These are phyloP conservation scores for Phellopilus nigrolimitatus DNA, from an alignment of 1,284 basidiomycete genomes.

Conservation along the genomic window DNA sequence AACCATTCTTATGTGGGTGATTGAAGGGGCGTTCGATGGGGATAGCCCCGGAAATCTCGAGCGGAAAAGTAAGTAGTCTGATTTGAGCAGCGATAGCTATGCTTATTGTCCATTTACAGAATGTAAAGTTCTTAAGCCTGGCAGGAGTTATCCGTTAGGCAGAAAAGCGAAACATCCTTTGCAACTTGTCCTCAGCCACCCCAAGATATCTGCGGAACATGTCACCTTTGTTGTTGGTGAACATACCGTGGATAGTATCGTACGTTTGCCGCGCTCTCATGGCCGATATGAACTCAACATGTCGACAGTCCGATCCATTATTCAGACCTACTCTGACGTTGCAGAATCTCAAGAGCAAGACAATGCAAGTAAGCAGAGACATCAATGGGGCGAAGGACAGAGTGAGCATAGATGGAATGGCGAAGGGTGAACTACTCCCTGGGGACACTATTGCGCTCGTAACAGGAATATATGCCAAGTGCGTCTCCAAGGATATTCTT, in stretches of 20 bases:
- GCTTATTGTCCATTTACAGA: conserved; percentile 34
- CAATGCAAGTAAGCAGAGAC: conserved; percentile 27
- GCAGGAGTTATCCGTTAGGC: conserved; percentile 47
- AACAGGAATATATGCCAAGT: conserved; percentile 41
- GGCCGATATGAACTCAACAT: neutral
- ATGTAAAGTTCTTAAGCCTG: conserved; percentile 57
- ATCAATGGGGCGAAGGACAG: conserved; percentile 32
- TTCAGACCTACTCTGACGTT: conserved; percentile 39
- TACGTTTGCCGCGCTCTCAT: conserved; percentile 32
- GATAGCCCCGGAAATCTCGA: conserved; percentile 31
- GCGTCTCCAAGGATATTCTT: conserved; percentile 23
- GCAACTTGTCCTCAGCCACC: conserved; percentile 48
- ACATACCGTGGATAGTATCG: conserved; percentile 46
- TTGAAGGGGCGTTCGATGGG: conserved; percentile 49
- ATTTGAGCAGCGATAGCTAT: neutral
- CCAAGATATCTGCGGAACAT: conserved; percentile 58
- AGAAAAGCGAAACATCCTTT: conserved; percentile 39
- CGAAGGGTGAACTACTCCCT: conserved; percentile 36
- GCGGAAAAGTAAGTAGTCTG: conserved; percentile 34
- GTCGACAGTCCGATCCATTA: conserved; percentile 20
- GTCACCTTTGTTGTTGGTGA: conserved; percentile 48
- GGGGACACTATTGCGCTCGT: conserved; percentile 50
- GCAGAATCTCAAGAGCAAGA: conserved; percentile 42
- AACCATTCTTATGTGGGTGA: conserved; percentile 43
- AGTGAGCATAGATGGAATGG: conserved; percentile 29